Percentiles rank a stretch among this genome's conserved stretches.
Evolutionary conservation across 1,284 basidiomycete genomes (phyloP).

Genomic region (Nidula niveotomentosa): DNA sequence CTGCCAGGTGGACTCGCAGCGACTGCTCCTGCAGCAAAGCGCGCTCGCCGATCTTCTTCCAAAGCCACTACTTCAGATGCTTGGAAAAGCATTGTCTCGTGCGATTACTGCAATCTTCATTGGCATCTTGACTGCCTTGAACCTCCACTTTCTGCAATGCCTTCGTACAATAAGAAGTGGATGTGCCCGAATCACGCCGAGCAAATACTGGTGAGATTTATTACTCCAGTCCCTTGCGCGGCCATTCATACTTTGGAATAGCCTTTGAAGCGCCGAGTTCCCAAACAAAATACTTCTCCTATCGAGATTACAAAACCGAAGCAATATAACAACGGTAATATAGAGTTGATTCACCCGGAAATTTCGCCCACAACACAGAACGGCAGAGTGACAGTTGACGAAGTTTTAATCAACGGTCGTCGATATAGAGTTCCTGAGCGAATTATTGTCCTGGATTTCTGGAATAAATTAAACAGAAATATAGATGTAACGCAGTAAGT

Average conservation of each 20-base stretch:
- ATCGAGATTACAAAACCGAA: conserved; percentile 72
- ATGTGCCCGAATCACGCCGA: conserved; percentile 98
- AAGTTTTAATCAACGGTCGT: conserved; percentile 80
- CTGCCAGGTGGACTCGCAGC: conserved; percentile 53
- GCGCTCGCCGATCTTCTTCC: conserved; percentile 46
- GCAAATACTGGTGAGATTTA: conserved; percentile 67
- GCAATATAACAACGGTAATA: conserved; percentile 89
- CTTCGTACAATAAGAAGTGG: conserved; percentile 90
- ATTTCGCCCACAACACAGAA: conserved; percentile 34
- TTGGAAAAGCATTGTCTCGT: conserved; percentile 82
- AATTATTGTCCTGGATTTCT: conserved; percentile 92
- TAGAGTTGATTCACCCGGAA: conserved; percentile 80
- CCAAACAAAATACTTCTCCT: conserved; percentile 64
- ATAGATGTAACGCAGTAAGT: conserved; percentile 41
- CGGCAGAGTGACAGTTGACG: conserved; percentile 58
- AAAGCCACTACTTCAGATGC: conserved; percentile 42
- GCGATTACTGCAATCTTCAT: conserved; percentile 93
- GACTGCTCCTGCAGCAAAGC: conserved; percentile 52
- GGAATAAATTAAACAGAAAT: conserved; percentile 75
- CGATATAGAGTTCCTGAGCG: conserved; percentile 94
- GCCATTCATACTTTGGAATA: conserved; percentile 34
- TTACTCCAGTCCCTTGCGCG: background rate
- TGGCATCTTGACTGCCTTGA: conserved; percentile 98
- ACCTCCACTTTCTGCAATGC: conserved; percentile 87
- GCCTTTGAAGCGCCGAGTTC: conserved; percentile 76